Evolutionary conservation across 140 eudicot genomes (phyloP), one percentile per base, ranked within the genome.

Genomic region (Bidens hawaiensis): DNA sequence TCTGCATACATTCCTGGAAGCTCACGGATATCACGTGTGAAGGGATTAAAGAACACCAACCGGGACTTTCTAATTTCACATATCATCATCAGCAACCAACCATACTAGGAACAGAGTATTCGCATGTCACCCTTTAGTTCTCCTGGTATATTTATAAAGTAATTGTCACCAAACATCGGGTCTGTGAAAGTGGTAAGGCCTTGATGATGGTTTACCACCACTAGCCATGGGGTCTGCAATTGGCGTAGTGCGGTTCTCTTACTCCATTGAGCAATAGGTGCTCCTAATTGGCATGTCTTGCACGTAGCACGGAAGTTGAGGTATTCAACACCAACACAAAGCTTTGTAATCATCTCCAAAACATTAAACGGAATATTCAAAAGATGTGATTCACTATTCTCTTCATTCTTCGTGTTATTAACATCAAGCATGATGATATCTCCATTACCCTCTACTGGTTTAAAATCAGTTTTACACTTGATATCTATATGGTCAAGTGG

Each of bases 271-370:
- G 24, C 24, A 31, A 28, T 8, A 40, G 72, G 72, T 13, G 63
- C 63, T 38, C 42, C 72, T 16, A 54, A 54, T 16, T 30, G 42
- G 17, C 53, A 67, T 34, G 18, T 17, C 26, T 67, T 67, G 27
- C 64, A 67, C 36, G 73, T 67, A 41, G 64, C 56, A 36, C 72
- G 71, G 13, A 65, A 22, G 1, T 66, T 51, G 10, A 66, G 24
- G 71, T 66, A 25, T 15, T n/a, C n/a, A n/a, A n/a, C n/a, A n/a
- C n/a, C n/a, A n/a, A n/a, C n/a, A n/a, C n/a, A n/a, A n/a, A n/a
- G 7, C 30, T 53, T 42, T 16, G 27, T 46, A 52, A 67, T 67
- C 64, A 10, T 19, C 15, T 53, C 64, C 40, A 67, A 33, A 54
- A 67, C 36, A 55, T 52, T 51, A 67, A 52, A 36, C 2, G 73